phyloP scores from a whole-genome alignment of 1,284 basidiomycete species.

The Termitomyces sp. region DNA sequence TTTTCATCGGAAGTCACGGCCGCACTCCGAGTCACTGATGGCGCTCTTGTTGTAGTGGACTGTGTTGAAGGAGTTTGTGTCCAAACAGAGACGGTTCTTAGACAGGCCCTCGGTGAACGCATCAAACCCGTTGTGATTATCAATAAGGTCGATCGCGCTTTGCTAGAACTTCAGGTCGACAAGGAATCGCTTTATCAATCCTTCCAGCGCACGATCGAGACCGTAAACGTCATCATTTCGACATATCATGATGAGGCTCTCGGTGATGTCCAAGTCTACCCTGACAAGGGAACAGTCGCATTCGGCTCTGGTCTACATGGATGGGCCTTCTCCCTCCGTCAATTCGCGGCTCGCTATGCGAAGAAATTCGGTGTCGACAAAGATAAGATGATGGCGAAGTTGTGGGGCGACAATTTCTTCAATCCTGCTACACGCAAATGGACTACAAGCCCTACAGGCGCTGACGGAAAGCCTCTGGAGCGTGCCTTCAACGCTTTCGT shows the following conservation, averaged over 20 bases:
- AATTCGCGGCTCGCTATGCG: conserved; percentile 93
- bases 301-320: conserved; percentile 99
- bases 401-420: conserved; percentile 99
- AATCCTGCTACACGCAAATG: conserved; percentile 98
- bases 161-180: conserved; percentile 96
- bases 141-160: conserved; percentile 99
- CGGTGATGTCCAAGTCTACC: conserved; percentile 99
- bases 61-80: conserved; percentile 99
- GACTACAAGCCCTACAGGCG: conserved; percentile 76
- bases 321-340: conserved; percentile 99
- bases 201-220: conserved; percentile 97
- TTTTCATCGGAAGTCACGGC: conserved; percentile 99
- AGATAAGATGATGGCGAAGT: conserved; percentile 96
- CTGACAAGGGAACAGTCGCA: conserved; percentile 97
- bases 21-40: conserved; percentile 99
- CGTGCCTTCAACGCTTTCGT: conserved; percentile 96
- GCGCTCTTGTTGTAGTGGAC: conserved; percentile 98
- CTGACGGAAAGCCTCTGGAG: conserved; percentile 87
- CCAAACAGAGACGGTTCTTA: conserved; percentile 98
- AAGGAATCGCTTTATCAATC: conserved; percentile 99
- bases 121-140: conserved; percentile 99
- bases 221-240: conserved; percentile 98
- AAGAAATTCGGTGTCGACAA: conserved; percentile 99
- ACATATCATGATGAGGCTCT: conserved; percentile 95
- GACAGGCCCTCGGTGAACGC: conserved; percentile 96